Conservation (phyloP, 352 stramenopile genomes). For the Pythium insidiosum region DNA sequence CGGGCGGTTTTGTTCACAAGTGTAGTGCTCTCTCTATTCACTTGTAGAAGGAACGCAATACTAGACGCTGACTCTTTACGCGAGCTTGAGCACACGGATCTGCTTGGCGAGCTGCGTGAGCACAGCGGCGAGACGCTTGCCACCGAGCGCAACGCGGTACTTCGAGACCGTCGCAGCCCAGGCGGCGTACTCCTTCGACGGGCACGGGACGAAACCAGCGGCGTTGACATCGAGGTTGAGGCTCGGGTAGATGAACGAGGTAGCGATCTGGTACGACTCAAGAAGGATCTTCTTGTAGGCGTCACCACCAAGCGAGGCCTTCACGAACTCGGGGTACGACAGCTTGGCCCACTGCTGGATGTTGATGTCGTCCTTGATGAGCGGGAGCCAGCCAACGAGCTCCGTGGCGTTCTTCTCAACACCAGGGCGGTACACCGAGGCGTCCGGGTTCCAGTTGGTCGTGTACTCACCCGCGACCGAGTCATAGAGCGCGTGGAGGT, state of each 20-base stretch:
- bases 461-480: constrained; percentile 34
- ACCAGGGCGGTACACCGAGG: constrained; percentile 4
- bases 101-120: constrained; percentile 17
- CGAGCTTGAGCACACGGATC: constrained; percentile 4
- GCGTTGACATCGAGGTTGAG: constrained; percentile 8
- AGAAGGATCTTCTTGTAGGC: constrained; percentile 12
- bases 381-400: constrained; percentile 16
- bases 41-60: too few relatives aligned
- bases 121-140: constrained; percentile 18
- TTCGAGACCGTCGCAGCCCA: constrained; percentile 13
- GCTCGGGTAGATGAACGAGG: constrained; percentile 15
- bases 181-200: constrained; percentile 24
- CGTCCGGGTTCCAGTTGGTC: constrained; percentile 43
- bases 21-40: too few relatives aligned
- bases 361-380: constrained; percentile 11
- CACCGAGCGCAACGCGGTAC: constrained; percentile 14
- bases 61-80: too few relatives aligned
- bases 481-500: constrained; percentile 69
- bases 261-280: constrained; percentile 20
- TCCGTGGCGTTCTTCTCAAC: constrained; percentile 34
- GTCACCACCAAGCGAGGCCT: background rate
- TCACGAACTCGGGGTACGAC: constrained; percentile 11
- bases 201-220: constrained; percentile 29
- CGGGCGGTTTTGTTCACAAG: too few relatives aligned
- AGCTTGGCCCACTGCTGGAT: constrained; percentile 7